A percentile compares a stretch with the other conserved stretches of the same genome.
These are phyloP conservation scores for Kentomonas sorsogonicus DNA, from an alignment of 208 protist genomes.

Conservation along the genomic window DNA sequence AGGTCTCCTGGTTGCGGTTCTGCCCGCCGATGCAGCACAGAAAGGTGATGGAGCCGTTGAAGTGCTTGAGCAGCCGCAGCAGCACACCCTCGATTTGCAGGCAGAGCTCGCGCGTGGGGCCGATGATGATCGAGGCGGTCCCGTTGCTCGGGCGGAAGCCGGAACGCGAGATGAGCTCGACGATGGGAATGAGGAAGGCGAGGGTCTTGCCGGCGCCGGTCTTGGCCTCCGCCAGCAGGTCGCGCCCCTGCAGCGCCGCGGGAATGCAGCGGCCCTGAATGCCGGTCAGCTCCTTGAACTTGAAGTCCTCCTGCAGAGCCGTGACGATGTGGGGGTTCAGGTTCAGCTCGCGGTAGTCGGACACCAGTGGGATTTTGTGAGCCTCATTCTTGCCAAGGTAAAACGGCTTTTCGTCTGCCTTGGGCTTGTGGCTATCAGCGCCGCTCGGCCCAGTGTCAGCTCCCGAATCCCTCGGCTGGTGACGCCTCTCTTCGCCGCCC, in stretches of 20 bases:
- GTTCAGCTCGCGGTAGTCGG: slow-evolving; percentile 80
- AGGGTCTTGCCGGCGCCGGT: slow-evolving; percentile 97
- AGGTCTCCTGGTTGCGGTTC: slow-evolving; percentile 86
- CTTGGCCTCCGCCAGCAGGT: slow-evolving; percentile 92
- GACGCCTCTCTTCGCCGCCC: too few species aligned
- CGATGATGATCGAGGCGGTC: slow-evolving; percentile 96
- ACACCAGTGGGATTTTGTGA: slow-evolving; percentile 44
- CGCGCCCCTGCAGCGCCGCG: slow-evolving; percentile 76
- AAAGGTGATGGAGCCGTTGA: slow-evolving; percentile 87
- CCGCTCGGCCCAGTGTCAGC: too few species aligned
- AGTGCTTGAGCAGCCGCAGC: slow-evolving; percentile 90
- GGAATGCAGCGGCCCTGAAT: slow-evolving; percentile 94
- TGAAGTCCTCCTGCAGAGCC: slow-evolving; percentile 81
- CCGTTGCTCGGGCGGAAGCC: slow-evolving; percentile 97
- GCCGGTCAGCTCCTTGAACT: slow-evolving; percentile 94
- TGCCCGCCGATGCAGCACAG: slow-evolving; percentile 88
- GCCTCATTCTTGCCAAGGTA: too few species aligned
- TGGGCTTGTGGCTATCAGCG: too few species aligned
- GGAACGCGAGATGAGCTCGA: slow-evolving; percentile 95
- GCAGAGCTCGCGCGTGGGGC: slow-evolving; percentile 98
- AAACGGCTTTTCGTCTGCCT: too few species aligned
- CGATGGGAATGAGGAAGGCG: slow-evolving; percentile 97
- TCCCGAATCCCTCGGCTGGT: too few species aligned
- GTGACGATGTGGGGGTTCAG: slow-evolving; percentile 82
- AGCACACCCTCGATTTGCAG: slow-evolving; percentile 98